A percentile compares a stretch with the other conserved stretches of the same genome.
Evolutionary conservation across 2,329 filamentous ascomycete species (phyloP).

Genomic region (Bipolaris zeicola): DNA sequence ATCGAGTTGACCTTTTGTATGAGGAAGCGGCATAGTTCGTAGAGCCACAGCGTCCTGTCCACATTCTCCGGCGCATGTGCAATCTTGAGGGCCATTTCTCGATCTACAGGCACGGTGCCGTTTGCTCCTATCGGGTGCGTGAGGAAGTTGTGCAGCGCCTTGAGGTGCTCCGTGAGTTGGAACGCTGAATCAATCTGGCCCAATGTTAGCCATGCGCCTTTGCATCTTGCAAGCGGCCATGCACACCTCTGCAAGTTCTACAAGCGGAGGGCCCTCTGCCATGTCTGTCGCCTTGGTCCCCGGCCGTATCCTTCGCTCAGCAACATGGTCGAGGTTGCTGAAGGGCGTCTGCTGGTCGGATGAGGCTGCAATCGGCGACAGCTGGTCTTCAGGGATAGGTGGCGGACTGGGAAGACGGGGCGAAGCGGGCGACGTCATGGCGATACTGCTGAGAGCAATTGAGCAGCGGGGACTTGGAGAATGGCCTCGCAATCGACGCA

Average conservation of each 20-base stretch:
- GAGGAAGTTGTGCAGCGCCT: conserved; percentile 84
- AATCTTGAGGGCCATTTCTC: conserved; percentile 74
- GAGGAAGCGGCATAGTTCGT: conserved; percentile 95
- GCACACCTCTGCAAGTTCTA: conserved; percentile 80
- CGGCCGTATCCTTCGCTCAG: conserved; percentile 84
- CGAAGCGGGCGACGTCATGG: conserved; percentile 58
- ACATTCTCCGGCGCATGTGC: conserved; percentile 80
- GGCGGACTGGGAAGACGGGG: conserved; percentile 94
- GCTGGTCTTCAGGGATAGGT: conserved; percentile 91
- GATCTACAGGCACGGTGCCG: conserved; percentile 73
- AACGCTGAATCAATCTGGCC: conserved; percentile 91
- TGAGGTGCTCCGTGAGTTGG: conserved; percentile 95
- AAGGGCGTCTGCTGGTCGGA: conserved; percentile 61
- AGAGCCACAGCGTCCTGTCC: conserved; percentile 91
- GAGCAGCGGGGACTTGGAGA: neutral
- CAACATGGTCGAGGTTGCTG: conserved; percentile 70
- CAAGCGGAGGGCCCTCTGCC: conserved; percentile 85
- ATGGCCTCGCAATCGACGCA: neutral
- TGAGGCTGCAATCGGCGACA: conserved; percentile 72
- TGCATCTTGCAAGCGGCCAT: neutral
- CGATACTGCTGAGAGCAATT: neutral
- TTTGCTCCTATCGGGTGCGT: conserved; percentile 64
- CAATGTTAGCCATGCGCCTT: conserved; percentile 24
- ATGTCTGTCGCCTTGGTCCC: conserved; percentile 93
- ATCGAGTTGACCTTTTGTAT: conserved; percentile 93